Base-by-base conservation (phyloP, 495 filamentous ascomycete genomes). In the Annulohypoxylon stygium region DNA sequence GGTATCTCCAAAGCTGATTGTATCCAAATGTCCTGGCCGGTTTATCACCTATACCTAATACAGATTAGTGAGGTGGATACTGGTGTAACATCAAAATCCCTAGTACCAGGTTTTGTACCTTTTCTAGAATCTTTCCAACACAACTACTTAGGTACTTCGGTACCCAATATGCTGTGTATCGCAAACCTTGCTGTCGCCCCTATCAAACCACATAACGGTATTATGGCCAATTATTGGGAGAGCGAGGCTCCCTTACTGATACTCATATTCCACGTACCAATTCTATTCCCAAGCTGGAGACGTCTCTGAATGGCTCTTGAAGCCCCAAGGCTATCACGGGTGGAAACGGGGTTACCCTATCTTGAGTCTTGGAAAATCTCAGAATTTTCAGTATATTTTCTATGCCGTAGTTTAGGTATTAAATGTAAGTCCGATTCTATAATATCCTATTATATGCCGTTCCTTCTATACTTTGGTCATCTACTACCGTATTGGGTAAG, bases 21-120 rank as follows among this genome's bases (percentile, higher is more conserved):
- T 45, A 54, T 18, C 20, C 20, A 23, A 23, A 23, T 39, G 68
- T 61, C 61, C 54, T 6, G 69, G 65, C 69, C 61, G 45, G 4
- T 20, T 25, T 26, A 2, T 12, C 48, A 16, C 18, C 18, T 69
- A 61, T 47, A 25, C 71, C 71, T 43, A 65, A 65, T 73, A 30
- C 41, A 61, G 65, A 3, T 69, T 47, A 54, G 37, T 73, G 30
- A 43, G 37, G 30, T 18, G 23, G 48, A 6, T 18, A 43, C 39
- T 39, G 0, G 5, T 4, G 11, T 43, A 14, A 14, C 36, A 9
- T 4, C 5, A 7, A 39, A 39, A 39, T 39, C 36, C 36, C 36
- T 12, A 39, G 11, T 10, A 39, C 36, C 36, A 14, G 39, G 39
- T 14, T 4, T 43, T 14, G 39, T 43, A n/a, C 0, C 39, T 14